Conservation (phyloP, 2,329 filamentous ascomycete species). For the Aureobasidium subglaciale region DNA sequence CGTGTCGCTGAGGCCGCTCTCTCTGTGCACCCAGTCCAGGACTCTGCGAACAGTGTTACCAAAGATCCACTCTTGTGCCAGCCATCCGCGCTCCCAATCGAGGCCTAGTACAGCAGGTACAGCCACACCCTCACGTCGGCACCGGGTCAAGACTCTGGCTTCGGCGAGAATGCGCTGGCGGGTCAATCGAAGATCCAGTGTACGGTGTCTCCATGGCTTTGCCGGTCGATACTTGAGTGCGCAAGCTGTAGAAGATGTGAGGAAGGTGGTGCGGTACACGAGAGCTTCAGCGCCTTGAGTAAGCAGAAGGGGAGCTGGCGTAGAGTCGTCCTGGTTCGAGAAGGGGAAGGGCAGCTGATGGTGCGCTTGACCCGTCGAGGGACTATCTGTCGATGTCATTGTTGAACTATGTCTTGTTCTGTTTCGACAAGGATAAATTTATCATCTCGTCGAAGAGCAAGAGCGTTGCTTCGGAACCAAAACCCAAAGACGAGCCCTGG, state of each 20-base stretch:
- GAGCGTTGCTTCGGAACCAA: not conserved
- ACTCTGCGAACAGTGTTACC: conserved; percentile 61
- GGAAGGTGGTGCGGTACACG: conserved; percentile 79
- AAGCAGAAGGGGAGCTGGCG: conserved; percentile 58
- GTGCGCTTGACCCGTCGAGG: not conserved
- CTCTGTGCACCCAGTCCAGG: conserved; percentile 56
- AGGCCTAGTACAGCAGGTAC: conserved; percentile 75
- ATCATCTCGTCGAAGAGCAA: no score
- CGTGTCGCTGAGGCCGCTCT: conserved; percentile 22
- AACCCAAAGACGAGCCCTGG: not conserved
- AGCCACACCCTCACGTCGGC: conserved; percentile 67
- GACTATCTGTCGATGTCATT: not conserved
- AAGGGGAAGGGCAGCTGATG: conserved; percentile 53
- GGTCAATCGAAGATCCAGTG: conserved; percentile 80
- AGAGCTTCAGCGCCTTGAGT: conserved; percentile 94
- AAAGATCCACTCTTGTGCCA: conserved; percentile 79
- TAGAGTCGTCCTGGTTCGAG: conserved; percentile 45
- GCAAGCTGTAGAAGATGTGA: conserved; percentile 58
- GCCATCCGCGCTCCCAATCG: conserved; percentile 59
- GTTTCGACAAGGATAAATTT: no score
- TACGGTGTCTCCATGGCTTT: conserved; percentile 87
- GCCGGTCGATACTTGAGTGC: conserved; percentile 86
- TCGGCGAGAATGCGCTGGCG: conserved; percentile 82
- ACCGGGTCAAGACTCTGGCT: conserved; percentile 74
- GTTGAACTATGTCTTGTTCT: no score